Conservation (phyloP, 768 basidiomycete species). For the Hydnum rufescens region DNA sequence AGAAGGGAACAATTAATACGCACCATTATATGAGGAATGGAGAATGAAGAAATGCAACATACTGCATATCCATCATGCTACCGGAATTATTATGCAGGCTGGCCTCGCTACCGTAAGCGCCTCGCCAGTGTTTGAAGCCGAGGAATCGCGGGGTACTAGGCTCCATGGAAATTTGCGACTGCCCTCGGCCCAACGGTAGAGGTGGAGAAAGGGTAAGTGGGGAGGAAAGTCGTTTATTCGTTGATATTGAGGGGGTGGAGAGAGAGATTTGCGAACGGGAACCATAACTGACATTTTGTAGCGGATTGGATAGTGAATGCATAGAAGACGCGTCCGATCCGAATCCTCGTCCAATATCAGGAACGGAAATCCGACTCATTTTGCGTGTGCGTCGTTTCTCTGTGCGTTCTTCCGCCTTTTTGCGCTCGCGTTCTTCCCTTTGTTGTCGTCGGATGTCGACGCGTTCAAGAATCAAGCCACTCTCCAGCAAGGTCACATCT, state of each 20-base stretch:
- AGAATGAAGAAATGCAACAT: constrained; percentile 18
- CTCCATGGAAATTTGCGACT: constrained; percentile 5
- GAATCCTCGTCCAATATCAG: background rate
- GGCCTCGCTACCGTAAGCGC: constrained; percentile 61
- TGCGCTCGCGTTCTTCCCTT: constrained; percentile 44
- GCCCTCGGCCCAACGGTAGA: background rate
- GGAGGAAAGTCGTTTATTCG: constrained; percentile 6
- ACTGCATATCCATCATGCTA: constrained; percentile 91
- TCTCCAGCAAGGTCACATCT: constrained; percentile 66
- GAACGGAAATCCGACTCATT: constrained; percentile 3
- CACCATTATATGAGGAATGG: background rate
- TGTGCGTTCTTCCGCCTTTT: constrained; percentile 40
- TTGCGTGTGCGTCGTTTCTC: constrained; percentile 36
- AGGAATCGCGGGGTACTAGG: constrained; percentile 36
- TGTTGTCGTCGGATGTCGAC: constrained; percentile 52
- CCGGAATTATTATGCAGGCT: constrained; percentile 53
- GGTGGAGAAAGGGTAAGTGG: background rate
- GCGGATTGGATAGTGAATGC: constrained; percentile 6
- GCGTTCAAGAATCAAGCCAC: constrained; percentile 77
- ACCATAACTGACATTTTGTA: background rate
- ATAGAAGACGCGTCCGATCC: constrained; percentile 2
- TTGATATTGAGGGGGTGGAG: background rate
- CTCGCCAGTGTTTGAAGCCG: constrained; percentile 47
- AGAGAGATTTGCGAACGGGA: background rate
- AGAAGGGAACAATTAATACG: background rate